Evolutionary conservation across 2,329 filamentous ascomycete genomes (phyloP).

Genomic region (Penicillium hesseltinei): DNA sequence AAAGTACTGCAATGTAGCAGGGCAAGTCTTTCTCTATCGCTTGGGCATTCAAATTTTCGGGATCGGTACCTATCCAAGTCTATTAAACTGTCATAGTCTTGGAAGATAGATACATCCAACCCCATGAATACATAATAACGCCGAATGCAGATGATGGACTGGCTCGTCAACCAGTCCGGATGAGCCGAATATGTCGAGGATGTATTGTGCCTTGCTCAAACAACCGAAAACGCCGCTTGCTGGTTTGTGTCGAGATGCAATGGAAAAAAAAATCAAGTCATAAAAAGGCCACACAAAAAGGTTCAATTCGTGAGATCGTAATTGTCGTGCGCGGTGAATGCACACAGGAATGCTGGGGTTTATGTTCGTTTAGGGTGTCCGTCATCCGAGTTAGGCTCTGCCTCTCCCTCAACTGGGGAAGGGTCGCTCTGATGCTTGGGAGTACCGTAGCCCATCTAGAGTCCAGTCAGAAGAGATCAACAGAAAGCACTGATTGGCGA

Average conservation of each 20-base stretch:
- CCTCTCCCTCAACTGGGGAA: constrained; percentile 9
- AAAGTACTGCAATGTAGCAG: background rate
- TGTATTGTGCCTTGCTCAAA: background rate
- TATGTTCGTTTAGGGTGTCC: constrained; percentile 29
- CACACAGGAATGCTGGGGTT: constrained; percentile 1
- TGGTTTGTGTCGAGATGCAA: constrained; percentile 12
- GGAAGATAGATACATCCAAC: background rate
- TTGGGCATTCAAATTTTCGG: background rate
- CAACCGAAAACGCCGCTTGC: constrained; percentile 11
- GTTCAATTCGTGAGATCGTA: constrained; percentile 12
- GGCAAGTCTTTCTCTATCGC: background rate
- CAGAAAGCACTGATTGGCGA: background rate
- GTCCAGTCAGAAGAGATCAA: constrained; percentile 4
- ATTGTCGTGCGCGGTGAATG: constrained; percentile 1
- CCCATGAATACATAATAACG: background rate
- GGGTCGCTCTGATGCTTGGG: constrained; percentile 17
- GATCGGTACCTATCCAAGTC: background rate
- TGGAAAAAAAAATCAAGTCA: background rate
- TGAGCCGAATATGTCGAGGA: background rate
- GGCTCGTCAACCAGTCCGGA: background rate
- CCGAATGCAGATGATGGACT: background rate
- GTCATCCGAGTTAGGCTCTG: constrained; percentile 19
- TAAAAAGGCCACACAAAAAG: background rate
- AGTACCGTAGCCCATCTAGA: constrained; percentile 29
- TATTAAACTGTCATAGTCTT: background rate